Evolutionary conservation across 371 early-diverging fungal genomes (phyloP).

Genomic region (Mucor irregularis): DNA sequence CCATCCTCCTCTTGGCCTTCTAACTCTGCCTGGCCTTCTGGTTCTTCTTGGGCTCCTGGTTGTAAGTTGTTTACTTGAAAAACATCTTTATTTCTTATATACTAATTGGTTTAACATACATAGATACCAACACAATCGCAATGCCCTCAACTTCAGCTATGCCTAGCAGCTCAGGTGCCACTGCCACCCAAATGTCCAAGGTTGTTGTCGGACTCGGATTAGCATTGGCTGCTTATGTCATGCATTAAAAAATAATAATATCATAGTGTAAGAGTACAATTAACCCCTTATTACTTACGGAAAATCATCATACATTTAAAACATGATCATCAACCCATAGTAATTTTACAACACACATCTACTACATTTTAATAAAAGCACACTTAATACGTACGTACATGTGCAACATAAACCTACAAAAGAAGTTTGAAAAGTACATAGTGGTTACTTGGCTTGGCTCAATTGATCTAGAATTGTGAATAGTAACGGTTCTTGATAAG

Average conservation of each 20-base stretch:
- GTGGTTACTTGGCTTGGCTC: too few species aligned
- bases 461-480: too few species aligned
- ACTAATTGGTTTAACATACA: background rate
- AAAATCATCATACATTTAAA: too few species aligned
- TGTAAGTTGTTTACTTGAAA: background rate
- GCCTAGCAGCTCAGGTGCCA: background rate
- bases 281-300: too few species aligned
- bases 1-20: background rate
- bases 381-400: too few species aligned
- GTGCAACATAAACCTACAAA: too few species aligned
- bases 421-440: too few species aligned
- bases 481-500: too few species aligned
- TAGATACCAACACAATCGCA: background rate
- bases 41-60: background rate
- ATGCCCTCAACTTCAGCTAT: background rate
- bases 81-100: background rate
- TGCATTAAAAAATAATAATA: background rate
- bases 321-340: too few species aligned
- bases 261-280: too few species aligned
- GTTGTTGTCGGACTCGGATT: background rate
- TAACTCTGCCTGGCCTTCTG: background rate
- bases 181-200: conserved; percentile 1
- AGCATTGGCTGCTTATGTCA: conserved; percentile 1
- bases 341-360: too few species aligned
- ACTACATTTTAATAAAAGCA: too few species aligned